These are phyloP conservation scores for Solanum lycopersicoides DNA, from an alignment of 257 asterid species.

Conservation along the genomic window DNA sequence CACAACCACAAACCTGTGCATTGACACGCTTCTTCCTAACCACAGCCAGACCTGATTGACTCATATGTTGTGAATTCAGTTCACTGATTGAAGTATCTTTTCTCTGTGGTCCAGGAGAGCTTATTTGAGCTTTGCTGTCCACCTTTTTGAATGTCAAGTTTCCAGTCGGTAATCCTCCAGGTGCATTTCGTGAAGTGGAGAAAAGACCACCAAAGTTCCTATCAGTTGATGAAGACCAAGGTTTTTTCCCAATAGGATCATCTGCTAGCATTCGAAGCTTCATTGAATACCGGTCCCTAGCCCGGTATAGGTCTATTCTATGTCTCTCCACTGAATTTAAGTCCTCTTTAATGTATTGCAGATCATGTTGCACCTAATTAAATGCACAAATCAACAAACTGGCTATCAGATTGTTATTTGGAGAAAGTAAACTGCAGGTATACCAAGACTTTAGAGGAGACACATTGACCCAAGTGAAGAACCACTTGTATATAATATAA, in stretches of 20 bases:
- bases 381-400: neutral
- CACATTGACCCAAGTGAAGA: neutral
- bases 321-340: conserved; percentile 56
- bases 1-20: conserved; percentile 50
- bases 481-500: neutral
- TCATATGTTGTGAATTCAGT: conserved; percentile 41
- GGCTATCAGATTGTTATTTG: neutral
- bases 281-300: conserved; percentile 58
- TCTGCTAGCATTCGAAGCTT: conserved; percentile 49
- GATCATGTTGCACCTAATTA: conserved; percentile 52
- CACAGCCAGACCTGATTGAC: conserved; percentile 60
- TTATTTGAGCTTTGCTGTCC: conserved; percentile 30
- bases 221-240: conserved; percentile 36
- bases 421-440: neutral
- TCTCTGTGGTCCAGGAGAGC: conserved; percentile 27
- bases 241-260: conserved; percentile 31
- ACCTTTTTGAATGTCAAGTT: conserved; percentile 32
- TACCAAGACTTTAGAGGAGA: neutral
- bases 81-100: conserved; percentile 43
- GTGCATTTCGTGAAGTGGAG: conserved; percentile 40
- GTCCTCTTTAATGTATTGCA: conserved; percentile 59
- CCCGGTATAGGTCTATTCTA: conserved; percentile 53
- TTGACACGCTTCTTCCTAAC: conserved; percentile 65
- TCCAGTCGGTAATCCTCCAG: conserved; percentile 33
- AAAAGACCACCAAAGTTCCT: conserved; percentile 32